Base-by-base conservation (phyloP, 2,329 filamentous ascomycete genomes). In the Cryphonectria japonica region DNA sequence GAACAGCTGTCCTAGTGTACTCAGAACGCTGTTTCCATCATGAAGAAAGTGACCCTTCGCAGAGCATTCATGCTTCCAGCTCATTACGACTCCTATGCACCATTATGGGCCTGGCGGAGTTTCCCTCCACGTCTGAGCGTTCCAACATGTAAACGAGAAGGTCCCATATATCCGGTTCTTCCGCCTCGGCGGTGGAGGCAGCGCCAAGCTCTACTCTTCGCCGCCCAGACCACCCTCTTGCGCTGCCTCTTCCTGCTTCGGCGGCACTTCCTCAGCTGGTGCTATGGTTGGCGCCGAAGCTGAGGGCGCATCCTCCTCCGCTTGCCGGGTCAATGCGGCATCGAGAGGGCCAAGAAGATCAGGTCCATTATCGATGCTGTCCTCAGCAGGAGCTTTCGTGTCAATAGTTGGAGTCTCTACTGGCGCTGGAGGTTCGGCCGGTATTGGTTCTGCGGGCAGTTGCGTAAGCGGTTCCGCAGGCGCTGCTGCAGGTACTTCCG, bases 291-390 rank as follows among this genome's bases (percentile, higher is more conserved):
- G 66, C 19, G 61, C 39, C 59, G 71, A 61, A 13, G 66, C 57
- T 6, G 71, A 63, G 29, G 41, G 71, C 43, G 34, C 41, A 14
- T 73, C 71, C 37, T 73, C 71, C 67, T 73, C 71, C 3, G 67
- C 71, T 34, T 73, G 71, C 34, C 61, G 66, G 50, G 57, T 71
- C 52, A 73, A 60, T 29, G 57, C 64, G 32, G 71, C 70, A 39
- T 57, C 67, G 32, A 71, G 41, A 64, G 69, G 67, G 14, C 71
- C 71, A n/a, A 73, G 66, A 14, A 73, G 60, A 37, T 73, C 69
- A 6, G 70, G 69, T 26, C 66, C 69, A 22, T 73, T 69, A 19
- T 73, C 69, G 16, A 46, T 67, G 19, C 26, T 59, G 16, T 73
- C 71, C 50, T 69, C 69, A 11, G 37, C 66, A 3, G 63, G 54